These are phyloP conservation scores for Populus alba DNA, from an alignment of 345 rosid genomes.

Conservation along the genomic window DNA sequence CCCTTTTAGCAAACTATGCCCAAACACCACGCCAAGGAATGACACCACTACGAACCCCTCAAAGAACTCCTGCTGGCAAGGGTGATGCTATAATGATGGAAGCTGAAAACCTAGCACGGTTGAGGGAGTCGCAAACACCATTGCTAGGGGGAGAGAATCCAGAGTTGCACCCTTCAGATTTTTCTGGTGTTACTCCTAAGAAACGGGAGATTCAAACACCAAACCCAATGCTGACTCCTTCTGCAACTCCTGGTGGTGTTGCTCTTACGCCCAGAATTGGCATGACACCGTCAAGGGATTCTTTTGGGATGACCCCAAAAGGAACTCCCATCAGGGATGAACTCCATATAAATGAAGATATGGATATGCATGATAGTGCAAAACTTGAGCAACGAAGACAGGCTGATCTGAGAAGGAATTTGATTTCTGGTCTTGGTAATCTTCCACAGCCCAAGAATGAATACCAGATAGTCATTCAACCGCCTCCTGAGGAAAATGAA, in stretches of 20 bases:
- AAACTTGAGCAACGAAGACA: slow-evolving; percentile 76
- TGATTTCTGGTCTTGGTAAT: slow-evolving; percentile 63
- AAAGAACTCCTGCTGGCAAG: slow-evolving; percentile 94
- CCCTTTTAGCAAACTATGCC: slow-evolving; percentile 88
- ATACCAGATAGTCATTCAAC: slow-evolving; percentile 82
- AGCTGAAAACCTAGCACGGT: slow-evolving; percentile 92
- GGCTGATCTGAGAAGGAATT: slow-evolving; percentile 73
- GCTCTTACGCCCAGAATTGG: slow-evolving; percentile 83
- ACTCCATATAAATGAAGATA: slow-evolving; percentile 89
- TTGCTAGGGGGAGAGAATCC: slow-evolving; percentile 97
- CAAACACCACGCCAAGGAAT: slow-evolving; percentile 84
- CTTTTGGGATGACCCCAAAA: slow-evolving; percentile 81
- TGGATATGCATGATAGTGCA: slow-evolving; percentile 71
- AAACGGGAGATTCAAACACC: slow-evolving; percentile 88
- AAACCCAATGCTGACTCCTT: slow-evolving; percentile 87
- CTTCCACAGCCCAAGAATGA: slow-evolving; percentile 98
- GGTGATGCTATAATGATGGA: slow-evolving; percentile 99
- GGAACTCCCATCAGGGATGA: slow-evolving; percentile 98
- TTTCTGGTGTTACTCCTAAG: slow-evolving; percentile 96
- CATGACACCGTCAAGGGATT: slow-evolving; percentile 91
- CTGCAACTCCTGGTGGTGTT: slow-evolving; percentile 81
- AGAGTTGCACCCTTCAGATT: slow-evolving; percentile 98
- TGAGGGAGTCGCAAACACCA: slow-evolving; percentile 98
- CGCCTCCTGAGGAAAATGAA: slow-evolving; percentile 74
- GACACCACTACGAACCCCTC: slow-evolving; percentile 91